Evolutionary conservation across 306 rosid species (phyloP).

Genomic region (Pyrus communis): DNA sequence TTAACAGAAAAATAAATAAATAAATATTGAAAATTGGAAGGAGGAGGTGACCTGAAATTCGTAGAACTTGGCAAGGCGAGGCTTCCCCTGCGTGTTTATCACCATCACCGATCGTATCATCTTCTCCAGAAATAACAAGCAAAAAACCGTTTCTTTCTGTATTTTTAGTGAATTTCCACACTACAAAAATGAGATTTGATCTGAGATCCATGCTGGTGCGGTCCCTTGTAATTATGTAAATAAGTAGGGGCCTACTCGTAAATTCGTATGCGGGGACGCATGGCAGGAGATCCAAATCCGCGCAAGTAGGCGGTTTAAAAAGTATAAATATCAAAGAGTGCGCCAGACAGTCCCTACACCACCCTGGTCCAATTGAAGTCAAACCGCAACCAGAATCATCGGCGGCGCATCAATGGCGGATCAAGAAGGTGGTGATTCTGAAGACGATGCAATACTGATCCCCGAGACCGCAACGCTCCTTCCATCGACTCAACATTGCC

Average conservation of each 20-base stretch:
- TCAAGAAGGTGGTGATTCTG: constrained; percentile 14
- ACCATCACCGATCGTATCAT: constrained; percentile 88
- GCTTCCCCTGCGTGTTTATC: constrained; percentile 87
- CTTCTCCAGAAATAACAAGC: background rate
- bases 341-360: constrained; percentile 22
- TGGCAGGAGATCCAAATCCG: background rate
- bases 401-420: constrained; percentile 25
- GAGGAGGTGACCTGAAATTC: constrained; percentile 53
- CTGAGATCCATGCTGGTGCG: background rate
- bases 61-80: constrained; percentile 84
- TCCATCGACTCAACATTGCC: constrained; percentile 21
- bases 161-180: background rate
- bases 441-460: constrained; percentile 23
- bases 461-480: constrained; percentile 28
- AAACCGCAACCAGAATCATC: background rate
- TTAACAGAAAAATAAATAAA: background rate
- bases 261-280: background rate
- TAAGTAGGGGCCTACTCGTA: background rate
- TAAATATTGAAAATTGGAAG: background rate
- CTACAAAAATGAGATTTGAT: background rate
- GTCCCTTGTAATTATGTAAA: background rate
- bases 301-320: background rate
- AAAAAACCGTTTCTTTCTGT: background rate
- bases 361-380: background rate
- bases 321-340: background rate